A percentile compares a stretch with the other conserved stretches of the same genome.
Evolutionary conservation across 1,139 yeast genomes (phyloP).

Genomic region (Lodderomyces theae): DNA sequence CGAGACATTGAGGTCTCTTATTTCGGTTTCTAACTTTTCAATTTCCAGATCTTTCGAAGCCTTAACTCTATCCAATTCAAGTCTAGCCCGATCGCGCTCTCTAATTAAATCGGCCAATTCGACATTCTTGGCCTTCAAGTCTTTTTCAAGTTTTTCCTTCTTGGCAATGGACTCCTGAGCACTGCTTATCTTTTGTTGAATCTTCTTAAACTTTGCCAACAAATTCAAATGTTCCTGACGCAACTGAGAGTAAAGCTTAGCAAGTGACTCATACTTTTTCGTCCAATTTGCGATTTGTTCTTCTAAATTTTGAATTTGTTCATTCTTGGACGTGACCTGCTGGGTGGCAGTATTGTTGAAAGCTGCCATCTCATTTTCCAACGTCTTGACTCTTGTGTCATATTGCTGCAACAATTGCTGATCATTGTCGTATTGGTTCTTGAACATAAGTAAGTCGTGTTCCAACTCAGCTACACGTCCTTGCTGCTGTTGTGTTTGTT

Average conservation of each 20-base stretch:
- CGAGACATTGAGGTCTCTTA: conserved; percentile 60
- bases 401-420: conserved; percentile 83
- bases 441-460: conserved; percentile 71
- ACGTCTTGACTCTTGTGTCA: conserved; percentile 77
- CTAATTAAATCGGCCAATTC: conserved; percentile 87
- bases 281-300: conserved; percentile 82
- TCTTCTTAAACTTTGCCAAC: conserved; percentile 74
- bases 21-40: conserved; percentile 63
- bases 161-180: conserved; percentile 90
- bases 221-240: conserved; percentile 88
- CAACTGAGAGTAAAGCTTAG: conserved; percentile 84
- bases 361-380: conserved; percentile 70
- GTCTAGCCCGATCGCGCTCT: conserved; percentile 85
- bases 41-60: conserved; percentile 67
- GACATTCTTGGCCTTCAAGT: conserved; percentile 77
- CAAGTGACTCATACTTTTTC: conserved; percentile 83
- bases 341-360: conserved; percentile 66
- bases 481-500: conserved; percentile 76
- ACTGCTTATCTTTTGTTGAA: conserved; percentile 86
- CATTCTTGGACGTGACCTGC: conserved; percentile 77
- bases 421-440: conserved; percentile 84
- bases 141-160: conserved; percentile 81
- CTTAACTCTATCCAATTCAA: conserved; percentile 72
- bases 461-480: conserved; percentile 81
- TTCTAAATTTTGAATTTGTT: conserved; percentile 63